phyloP scores from a whole-genome alignment of 1,284 basidiomycete species.

The Sanguinoderma infundibulare region DNA sequence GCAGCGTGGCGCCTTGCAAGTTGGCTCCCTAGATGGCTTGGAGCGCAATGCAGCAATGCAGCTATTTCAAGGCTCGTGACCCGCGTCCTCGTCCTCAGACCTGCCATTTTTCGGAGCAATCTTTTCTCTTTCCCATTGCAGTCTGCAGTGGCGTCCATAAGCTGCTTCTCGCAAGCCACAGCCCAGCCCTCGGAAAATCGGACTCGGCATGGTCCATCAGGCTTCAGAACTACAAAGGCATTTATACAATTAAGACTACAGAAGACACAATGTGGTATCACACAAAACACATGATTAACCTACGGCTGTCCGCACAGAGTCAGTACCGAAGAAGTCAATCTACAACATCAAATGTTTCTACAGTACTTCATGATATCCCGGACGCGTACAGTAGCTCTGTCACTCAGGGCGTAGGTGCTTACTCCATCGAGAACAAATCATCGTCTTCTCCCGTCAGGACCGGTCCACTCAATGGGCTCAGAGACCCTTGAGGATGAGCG shows the following conservation, averaged over 20 bases:
- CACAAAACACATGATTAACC: conserved; percentile 11
- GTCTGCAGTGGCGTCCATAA: no score
- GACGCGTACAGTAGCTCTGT: neutral
- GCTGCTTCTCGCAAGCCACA: no score
- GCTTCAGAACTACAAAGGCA: no score
- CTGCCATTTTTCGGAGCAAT: no score
- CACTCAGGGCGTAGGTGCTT: neutral
- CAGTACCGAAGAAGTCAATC: conserved; percentile 8
- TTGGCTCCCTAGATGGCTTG: no score
- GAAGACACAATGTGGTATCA: conserved; percentile 8
- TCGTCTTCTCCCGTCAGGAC: conserved; percentile 64
- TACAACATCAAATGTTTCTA: conserved; percentile 14
- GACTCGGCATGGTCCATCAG: no score
- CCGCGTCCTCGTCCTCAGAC: no score
- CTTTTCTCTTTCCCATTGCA: no score
- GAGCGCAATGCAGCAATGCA: no score
- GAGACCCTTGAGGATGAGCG: conserved; percentile 41
- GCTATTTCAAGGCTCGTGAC: no score
- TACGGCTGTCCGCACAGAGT: conserved; percentile 13
- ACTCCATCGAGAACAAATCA: conserved; percentile 70
- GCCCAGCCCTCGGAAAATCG: no score
- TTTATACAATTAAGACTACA: conserved; percentile 10
- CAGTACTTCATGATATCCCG: conserved; percentile 6
- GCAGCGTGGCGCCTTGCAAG: no score
- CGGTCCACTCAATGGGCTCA: conserved; percentile 62